These are phyloP conservation scores for Penstemon newberryi DNA, from an alignment of 257 asterid genomes.

Conservation along the genomic window DNA sequence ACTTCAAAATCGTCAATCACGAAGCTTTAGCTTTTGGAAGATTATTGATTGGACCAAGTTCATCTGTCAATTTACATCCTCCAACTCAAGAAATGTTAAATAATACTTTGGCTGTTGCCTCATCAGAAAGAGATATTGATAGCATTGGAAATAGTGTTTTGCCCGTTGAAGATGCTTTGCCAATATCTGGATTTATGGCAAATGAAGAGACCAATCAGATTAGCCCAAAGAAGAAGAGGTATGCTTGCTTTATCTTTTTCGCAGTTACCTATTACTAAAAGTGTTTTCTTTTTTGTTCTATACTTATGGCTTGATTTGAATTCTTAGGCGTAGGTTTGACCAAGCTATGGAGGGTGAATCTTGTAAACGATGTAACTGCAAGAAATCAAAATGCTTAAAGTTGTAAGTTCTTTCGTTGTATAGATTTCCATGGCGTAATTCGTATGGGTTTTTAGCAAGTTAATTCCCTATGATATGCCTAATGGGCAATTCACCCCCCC, in stretches of 20 bases:
- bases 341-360: constrained; percentile 57
- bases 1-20: constrained; percentile 44
- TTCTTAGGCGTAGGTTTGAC: constrained; percentile 64
- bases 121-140: constrained; percentile 44
- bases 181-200: constrained; percentile 36
- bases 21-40: constrained; percentile 58
- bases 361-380: constrained; percentile 95
- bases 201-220: constrained; percentile 63
- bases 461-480: no score
- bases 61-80: constrained; percentile 46
- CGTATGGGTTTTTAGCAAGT: neutral
- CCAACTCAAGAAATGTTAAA: constrained; percentile 42
- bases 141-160: constrained; percentile 40
- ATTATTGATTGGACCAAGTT: constrained; percentile 57
- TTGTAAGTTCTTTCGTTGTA: constrained; percentile 58
- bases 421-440: neutral
- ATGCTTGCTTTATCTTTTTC: constrained; percentile 21
- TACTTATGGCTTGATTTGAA: constrained; percentile 28
- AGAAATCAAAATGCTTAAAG: constrained; percentile 93
- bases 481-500: no score
- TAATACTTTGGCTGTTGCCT: constrained; percentile 34
- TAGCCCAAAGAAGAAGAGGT: constrained; percentile 94
- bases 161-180: constrained; percentile 49
- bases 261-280: neutral
- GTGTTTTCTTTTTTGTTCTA: neutral